Conservation (phyloP, 768 basidiomycete species). For the Tulasnella sp. region DNA sequence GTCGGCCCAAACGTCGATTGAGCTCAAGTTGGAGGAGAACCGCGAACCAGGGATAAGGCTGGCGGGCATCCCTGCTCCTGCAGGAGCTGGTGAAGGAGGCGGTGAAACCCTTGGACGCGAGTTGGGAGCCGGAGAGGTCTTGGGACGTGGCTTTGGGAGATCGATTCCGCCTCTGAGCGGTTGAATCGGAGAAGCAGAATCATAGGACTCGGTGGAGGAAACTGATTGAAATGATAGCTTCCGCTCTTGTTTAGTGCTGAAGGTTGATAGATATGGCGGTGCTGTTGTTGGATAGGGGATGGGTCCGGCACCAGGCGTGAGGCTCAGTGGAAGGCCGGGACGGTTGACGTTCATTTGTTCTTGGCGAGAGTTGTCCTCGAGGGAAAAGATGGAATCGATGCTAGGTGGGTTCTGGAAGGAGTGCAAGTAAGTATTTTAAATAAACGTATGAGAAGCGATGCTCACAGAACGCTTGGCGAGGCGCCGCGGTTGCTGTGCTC, state of each 20-base stretch:
- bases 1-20: not conserved
- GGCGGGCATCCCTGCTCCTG: not conserved
- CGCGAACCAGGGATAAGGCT: not conserved
- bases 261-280: constrained; percentile 2
- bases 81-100: constrained; percentile 1
- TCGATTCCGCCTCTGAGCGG: not conserved
- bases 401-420: not conserved
- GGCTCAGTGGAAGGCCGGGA: not conserved
- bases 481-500: not conserved
- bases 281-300: not conserved
- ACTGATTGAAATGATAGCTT: not conserved
- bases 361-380: not conserved
- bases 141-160: not conserved
- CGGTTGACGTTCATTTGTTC: not conserved
- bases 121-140: not conserved
- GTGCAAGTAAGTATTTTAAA: not conserved
- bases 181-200: not conserved
- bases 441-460: not conserved
- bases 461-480: not conserved
- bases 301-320: not conserved
- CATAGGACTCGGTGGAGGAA: not conserved
- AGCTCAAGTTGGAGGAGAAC: constrained; percentile 1
- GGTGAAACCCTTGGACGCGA: not conserved
- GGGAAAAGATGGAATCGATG: not conserved
- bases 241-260: not conserved